A percentile compares a stretch with the other conserved stretches of the same genome.
These are phyloP conservation scores for Kluyveromyces sp. DNA, from an alignment of 1,139 yeast genomes.

Conservation along the genomic window DNA sequence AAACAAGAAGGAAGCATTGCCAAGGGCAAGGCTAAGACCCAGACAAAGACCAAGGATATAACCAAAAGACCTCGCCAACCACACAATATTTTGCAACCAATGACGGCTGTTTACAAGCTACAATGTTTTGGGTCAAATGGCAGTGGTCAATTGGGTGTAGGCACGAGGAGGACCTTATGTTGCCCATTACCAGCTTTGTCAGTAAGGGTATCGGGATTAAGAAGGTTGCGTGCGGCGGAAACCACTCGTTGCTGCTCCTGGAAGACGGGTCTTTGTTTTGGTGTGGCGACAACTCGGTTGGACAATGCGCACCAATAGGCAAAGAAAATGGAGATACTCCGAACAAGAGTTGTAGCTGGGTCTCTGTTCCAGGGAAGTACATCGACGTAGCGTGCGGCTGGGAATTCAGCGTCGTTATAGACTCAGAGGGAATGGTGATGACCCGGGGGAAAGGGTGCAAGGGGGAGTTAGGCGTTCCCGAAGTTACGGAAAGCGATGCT, in stretches of 20 bases:
- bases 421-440: constrained; percentile 36
- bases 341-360: constrained; percentile 1
- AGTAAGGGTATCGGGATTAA: constrained; percentile 24
- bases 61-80: neutral
- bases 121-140: constrained; percentile 77
- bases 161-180: constrained; percentile 44
- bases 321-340: too few species aligned
- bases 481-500: neutral
- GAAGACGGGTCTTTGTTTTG: constrained; percentile 47
- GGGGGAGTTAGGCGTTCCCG: constrained; percentile 70
- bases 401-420: constrained; percentile 59
- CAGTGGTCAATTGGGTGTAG: constrained; percentile 61
- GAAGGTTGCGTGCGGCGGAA: constrained; percentile 70
- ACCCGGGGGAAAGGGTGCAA: constrained; percentile 56
- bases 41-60: too few species aligned
- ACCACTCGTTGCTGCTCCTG: constrained; percentile 63
- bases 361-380: constrained; percentile 16
- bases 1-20: too few species aligned
- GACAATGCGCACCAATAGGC: constrained; percentile 34
- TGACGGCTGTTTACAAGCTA: neutral
- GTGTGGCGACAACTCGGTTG: constrained; percentile 50
- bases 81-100: neutral
- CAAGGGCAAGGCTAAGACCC: too few species aligned
- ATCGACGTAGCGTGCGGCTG: constrained; percentile 50
- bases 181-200: constrained; percentile 18